phyloP scores from a whole-genome alignment of 495 filamentous ascomycete genomes.

The Penicillium ucsense region DNA sequence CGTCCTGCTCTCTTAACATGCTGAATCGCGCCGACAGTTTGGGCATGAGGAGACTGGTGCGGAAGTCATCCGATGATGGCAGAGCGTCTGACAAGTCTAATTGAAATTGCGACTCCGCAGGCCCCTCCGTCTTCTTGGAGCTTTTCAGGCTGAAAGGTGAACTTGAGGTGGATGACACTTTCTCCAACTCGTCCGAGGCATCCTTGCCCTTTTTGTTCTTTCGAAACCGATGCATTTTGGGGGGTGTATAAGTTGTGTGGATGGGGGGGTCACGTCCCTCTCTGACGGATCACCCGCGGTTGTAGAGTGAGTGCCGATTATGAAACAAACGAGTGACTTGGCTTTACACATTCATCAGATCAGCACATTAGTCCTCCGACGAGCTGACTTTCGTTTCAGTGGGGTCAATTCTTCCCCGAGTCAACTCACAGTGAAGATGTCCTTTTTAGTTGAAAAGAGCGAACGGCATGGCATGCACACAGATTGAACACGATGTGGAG shows the following conservation, averaged over 20 bases:
- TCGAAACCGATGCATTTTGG: constrained; percentile 64
- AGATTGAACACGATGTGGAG: no score
- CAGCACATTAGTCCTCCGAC: no score
- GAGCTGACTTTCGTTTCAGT: no score
- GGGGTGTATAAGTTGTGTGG: no score
- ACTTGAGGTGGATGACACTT: constrained; percentile 2
- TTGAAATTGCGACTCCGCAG: constrained; percentile 45
- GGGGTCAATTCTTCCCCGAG: no score
- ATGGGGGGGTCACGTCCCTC: neutral
- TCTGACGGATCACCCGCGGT: neutral
- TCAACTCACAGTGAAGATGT: no score
- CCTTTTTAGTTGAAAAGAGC: no score
- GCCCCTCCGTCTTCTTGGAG: constrained; percentile 45
- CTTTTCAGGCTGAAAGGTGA: constrained; percentile 28
- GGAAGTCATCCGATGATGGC: constrained; percentile 79
- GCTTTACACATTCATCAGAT: no score
- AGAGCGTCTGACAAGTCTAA: constrained; percentile 66
- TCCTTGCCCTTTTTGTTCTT: constrained; percentile 49
- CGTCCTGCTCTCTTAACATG: constrained; percentile 90
- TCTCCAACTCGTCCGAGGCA: constrained; percentile 9
- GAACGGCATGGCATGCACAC: no score
- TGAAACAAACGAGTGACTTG: neutral
- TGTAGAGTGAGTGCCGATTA: constrained; percentile 4
- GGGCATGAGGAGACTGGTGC: constrained; percentile 95
- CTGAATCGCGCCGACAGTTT: constrained; percentile 92